A percentile compares a stretch with the other conserved stretches of the same genome.
These are phyloP conservation scores for Rhizopogon hawkerae DNA, from an alignment of 1,284 basidiomycete species.

Conservation along the genomic window DNA sequence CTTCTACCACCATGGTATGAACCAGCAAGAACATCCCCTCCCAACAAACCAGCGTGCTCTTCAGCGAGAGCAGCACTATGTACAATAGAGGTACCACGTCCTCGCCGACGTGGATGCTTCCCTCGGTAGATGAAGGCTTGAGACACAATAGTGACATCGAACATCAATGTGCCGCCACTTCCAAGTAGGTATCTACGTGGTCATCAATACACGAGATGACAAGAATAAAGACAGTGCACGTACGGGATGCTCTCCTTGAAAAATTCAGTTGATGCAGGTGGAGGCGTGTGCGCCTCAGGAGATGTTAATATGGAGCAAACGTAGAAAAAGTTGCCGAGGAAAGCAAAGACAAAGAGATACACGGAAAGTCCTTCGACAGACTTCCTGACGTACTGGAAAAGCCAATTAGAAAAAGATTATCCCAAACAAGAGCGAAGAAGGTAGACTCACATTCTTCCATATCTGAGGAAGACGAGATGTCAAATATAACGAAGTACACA, in stretches of 20 bases:
- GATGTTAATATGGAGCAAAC: slow-evolving; percentile 76
- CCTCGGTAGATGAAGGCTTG: slow-evolving; percentile 50
- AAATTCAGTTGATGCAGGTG: slow-evolving; percentile 48
- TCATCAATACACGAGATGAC: slow-evolving; percentile 7
- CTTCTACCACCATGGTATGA: slow-evolving; percentile 13
- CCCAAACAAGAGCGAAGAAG: slow-evolving; percentile 3
- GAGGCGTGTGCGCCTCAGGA: slow-evolving; percentile 45
- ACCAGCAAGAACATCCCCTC: slow-evolving; percentile 29
- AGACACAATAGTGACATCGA: slow-evolving; percentile 78
- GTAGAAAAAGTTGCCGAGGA: slow-evolving; percentile 86
- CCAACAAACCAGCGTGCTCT: slow-evolving; percentile 41
- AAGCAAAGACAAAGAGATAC: slow-evolving; percentile 85
- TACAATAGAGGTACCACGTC: slow-evolving; percentile 25
- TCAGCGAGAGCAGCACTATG: slow-evolving; percentile 25
- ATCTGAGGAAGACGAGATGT: slow-evolving; percentile 91
- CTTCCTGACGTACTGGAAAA: slow-evolving; percentile 70
- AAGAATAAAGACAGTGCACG: slow-evolving; percentile 24
- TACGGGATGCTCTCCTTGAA: slow-evolving; percentile 70
- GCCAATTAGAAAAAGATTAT: slow-evolving; percentile 1
- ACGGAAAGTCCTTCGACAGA: slow-evolving; percentile 94
- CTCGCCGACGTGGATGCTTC: slow-evolving; percentile 25
- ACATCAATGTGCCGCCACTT: slow-evolving; percentile 81
- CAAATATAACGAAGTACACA: slow-evolving; percentile 84
- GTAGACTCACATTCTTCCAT: slow-evolving; percentile 86
- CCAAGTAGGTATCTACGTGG: slow-evolving; percentile 69